These are phyloP conservation scores for Trichothecium sympodiale DNA, from an alignment of 2,329 filamentous ascomycete species.

Conservation along the genomic window DNA sequence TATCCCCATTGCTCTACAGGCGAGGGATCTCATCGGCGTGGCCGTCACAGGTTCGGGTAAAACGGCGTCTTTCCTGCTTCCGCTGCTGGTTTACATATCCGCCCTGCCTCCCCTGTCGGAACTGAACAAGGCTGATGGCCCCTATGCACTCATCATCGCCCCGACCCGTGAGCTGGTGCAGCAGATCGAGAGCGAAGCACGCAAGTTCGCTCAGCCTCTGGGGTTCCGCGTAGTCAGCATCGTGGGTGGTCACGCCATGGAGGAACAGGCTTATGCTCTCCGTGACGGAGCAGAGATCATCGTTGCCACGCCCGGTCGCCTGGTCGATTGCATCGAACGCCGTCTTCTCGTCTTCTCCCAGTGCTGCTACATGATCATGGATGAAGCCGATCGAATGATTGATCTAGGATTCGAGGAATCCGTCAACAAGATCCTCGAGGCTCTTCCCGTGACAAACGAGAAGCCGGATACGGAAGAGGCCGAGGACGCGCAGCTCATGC, in stretches of 20 bases:
- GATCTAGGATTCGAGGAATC: slow-evolving; percentile 96
- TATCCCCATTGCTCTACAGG: slow-evolving; percentile 88
- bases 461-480: slow-evolving; percentile 92
- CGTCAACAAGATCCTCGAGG: slow-evolving; percentile 94
- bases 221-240: slow-evolving; percentile 95
- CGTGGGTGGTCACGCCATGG: slow-evolving; percentile 91
- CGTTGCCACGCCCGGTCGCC: slow-evolving; percentile 93
- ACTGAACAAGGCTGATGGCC: slow-evolving; percentile 82
- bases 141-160: slow-evolving; percentile 92
- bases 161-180: slow-evolving; percentile 95
- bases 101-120: slow-evolving; percentile 79
- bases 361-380: slow-evolving; percentile 98
- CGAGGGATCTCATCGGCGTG: slow-evolving; percentile 93
- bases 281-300: slow-evolving; percentile 93
- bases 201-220: slow-evolving; percentile 80
- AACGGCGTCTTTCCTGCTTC: slow-evolving; percentile 88
- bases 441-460: slow-evolving; percentile 82
- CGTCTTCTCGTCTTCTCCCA: slow-evolving; percentile 86
- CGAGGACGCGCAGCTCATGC: slow-evolving; percentile 80
- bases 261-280: slow-evolving; percentile 84
- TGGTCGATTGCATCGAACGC: slow-evolving; percentile 93
- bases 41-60: slow-evolving; percentile 98
- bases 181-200: slow-evolving; percentile 90
- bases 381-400: slow-evolving; percentile 98
- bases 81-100: slow-evolving; percentile 87